Conservation (phyloP, 2,329 filamentous ascomycete species). For the Leptosphaerulina australis region DNA sequence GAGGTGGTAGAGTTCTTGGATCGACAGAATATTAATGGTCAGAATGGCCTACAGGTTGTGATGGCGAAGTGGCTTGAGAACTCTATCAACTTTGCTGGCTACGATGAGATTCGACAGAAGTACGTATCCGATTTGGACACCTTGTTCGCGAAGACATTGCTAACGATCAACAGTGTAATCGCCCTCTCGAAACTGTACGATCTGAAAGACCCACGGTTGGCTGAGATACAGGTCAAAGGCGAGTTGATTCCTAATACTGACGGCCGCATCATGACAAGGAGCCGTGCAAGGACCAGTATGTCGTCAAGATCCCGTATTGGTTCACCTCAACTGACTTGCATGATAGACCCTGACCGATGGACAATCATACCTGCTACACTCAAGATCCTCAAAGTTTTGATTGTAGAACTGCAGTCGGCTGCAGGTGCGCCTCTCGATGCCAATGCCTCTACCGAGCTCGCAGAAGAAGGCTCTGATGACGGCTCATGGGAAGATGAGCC, state of each 20-base stretch:
- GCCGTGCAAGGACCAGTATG: constrained; percentile 81
- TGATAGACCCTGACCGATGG: constrained; percentile 80
- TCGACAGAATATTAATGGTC: constrained; percentile 77
- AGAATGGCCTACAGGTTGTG: constrained; percentile 87
- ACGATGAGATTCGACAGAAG: constrained; percentile 97
- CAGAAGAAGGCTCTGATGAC: constrained; percentile 71
- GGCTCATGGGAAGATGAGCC: constrained; percentile 82
- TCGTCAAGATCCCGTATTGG: constrained; percentile 6
- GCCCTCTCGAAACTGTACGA: constrained; percentile 90
- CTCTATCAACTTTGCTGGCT: constrained; percentile 95
- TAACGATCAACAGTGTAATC: constrained; percentile 68
- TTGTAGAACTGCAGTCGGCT: constrained; percentile 87
- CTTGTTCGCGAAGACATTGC: constrained; percentile 4
- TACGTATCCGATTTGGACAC: constrained; percentile 54
- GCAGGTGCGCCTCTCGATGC: constrained; percentile 68
- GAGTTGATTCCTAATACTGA: constrained; percentile 78
- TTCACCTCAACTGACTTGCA: constrained; percentile 18
- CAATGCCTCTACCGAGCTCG: constrained; percentile 64
- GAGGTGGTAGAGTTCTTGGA: constrained; percentile 93
- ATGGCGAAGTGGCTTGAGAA: constrained; percentile 97
- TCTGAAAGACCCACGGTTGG: constrained; percentile 79
- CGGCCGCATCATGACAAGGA: constrained; percentile 90
- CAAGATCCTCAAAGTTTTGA: constrained; percentile 95
- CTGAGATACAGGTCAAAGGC: constrained; percentile 84
- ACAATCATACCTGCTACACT: constrained; percentile 85